Percentiles rank a stretch among this genome's conserved stretches.
Conservation (phyloP, 495 filamentous ascomycete species). For the Hypoxylon fuscum region DNA sequence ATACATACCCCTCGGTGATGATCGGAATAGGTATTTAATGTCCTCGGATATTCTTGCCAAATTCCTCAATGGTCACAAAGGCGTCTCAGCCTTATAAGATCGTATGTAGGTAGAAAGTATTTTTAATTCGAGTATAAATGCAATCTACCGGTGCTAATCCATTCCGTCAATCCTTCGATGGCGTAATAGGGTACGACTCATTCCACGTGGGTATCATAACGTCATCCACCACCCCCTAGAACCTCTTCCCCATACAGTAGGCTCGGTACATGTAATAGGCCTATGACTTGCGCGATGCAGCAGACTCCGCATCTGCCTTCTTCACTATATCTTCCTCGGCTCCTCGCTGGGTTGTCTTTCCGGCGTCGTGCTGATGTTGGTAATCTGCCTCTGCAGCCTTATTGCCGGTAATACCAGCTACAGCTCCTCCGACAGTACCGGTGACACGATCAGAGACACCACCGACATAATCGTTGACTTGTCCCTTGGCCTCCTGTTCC, state of each 20-base stretch:
- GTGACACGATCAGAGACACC: slow-evolving; percentile 76
- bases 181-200: background rate
- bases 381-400: slow-evolving; percentile 65
- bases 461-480: slow-evolving; percentile 76
- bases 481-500: slow-evolving; percentile 83
- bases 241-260: background rate
- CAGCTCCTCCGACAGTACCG: slow-evolving; percentile 74
- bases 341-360: slow-evolving; percentile 86
- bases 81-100: slow-evolving; percentile 4
- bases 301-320: slow-evolving; percentile 60
- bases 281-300: slow-evolving; percentile 23
- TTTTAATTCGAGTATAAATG: slow-evolving; percentile 12
- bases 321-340: slow-evolving; percentile 85
- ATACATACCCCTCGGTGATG: slow-evolving; percentile 20
- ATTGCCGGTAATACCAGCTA: slow-evolving; percentile 78
- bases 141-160: slow-evolving; percentile 16
- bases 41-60: background rate
- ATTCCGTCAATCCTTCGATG: background rate
- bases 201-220: slow-evolving; percentile 42
- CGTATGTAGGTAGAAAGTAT: slow-evolving; percentile 1
- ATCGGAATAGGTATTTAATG: slow-evolving; percentile 12
- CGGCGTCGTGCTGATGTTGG: slow-evolving; percentile 77
- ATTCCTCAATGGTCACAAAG: slow-evolving; percentile 10
- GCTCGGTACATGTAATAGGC: background rate
- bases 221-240: slow-evolving; percentile 2